Evolutionary conservation across 164 flowering plant species (phyloP), one percentile per base, ranked within the genome.

Genomic region (Vitis cinerea): DNA sequence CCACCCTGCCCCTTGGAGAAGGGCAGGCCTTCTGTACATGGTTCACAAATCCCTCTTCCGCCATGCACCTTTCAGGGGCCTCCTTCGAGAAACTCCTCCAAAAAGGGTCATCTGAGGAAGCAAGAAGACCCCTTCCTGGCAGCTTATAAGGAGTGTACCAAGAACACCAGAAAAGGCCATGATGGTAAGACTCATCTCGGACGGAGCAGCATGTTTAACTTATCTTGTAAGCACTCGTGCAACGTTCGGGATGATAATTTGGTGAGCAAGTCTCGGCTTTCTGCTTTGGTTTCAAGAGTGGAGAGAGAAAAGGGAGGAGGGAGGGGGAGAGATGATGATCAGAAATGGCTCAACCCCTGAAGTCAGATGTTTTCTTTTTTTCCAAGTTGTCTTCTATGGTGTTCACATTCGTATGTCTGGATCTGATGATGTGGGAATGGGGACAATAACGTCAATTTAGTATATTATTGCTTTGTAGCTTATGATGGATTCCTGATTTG

Each of bases 221-320:
- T 85, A 50, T 89, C 92, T 4, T 89, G 94, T 66, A 89, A 79
- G 82, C 49, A 68, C 2, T 84, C 89, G 0, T 83, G 90, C 67
- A 79, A 74, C 56, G 87, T 86, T 56, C 75, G 75, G 69, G 88
- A 86, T 31, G 81, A 85, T 72, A 79, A 67, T 65, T 73, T 84
- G 66, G 79, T 84, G 17, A 83, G 74, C 56, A 12, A 78, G 14
- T 69, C 85, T 27, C 83, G 71, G 9, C 63, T 80, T 72, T 78
- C 84, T 13, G 7, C 29, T 63, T 70, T 75, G 61, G 52, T 53
- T 16, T 77, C 80, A 17, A 15, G 23, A 16, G 61, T 19, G 57
- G 48, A 63, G n/a, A n/a, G 55, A 10, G 17, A 31, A 7, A 8
- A 11, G 9, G 54, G 19, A 31, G 12, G 14, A 11, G 9, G 54